phyloP scores from a whole-genome alignment of 2,329 filamentous ascomycete species.

The Chrysoporthe deuterocubensis region DNA sequence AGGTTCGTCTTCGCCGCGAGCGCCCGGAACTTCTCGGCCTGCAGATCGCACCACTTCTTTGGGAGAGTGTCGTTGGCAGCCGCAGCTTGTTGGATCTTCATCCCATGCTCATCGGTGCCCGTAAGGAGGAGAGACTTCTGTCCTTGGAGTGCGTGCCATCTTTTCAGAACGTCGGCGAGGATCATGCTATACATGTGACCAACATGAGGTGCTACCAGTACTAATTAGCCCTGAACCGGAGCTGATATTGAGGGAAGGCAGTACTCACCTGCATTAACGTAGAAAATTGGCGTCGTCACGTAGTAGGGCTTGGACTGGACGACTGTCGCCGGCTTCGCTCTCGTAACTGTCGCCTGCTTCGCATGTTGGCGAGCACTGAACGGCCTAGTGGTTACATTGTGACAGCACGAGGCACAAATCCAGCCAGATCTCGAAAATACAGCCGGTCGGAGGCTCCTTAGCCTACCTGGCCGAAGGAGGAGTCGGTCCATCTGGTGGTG shows the following conservation, averaged over 20 bases:
- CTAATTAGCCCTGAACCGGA: constrained; percentile 31
- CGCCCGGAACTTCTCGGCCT: constrained; percentile 76
- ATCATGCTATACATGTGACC: constrained; percentile 95
- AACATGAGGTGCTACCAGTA: constrained; percentile 76
- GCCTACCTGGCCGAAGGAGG: constrained; percentile 21
- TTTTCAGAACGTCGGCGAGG: constrained; percentile 86
- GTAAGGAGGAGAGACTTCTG: constrained; percentile 76
- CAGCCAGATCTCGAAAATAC: constrained; percentile 17
- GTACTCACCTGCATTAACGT: constrained; percentile 85
- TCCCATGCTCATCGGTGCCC: constrained; percentile 95
- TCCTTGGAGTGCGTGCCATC: constrained; percentile 83
- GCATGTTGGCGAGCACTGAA: constrained; percentile 14
- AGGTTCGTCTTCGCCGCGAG: constrained; percentile 73
- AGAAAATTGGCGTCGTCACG: constrained; percentile 96
- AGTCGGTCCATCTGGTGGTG: constrained; percentile 26
- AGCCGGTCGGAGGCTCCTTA: constrained; percentile 21
- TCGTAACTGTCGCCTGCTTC: not conserved
- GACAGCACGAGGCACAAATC: constrained; percentile 21
- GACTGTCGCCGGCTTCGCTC: constrained; percentile 1
- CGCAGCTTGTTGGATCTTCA: constrained; percentile 94
- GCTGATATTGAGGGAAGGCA: constrained; percentile 9
- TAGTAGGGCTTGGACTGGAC: constrained; percentile 79
- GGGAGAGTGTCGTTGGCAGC: constrained; percentile 70
- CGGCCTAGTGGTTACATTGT: constrained; percentile 20
- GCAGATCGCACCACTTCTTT: constrained; percentile 86